Evolutionary conservation across 2,329 filamentous ascomycete genomes (phyloP), one percentile per base, ranked within the genome.

Genomic region (Podosphaera aphanis): DNA sequence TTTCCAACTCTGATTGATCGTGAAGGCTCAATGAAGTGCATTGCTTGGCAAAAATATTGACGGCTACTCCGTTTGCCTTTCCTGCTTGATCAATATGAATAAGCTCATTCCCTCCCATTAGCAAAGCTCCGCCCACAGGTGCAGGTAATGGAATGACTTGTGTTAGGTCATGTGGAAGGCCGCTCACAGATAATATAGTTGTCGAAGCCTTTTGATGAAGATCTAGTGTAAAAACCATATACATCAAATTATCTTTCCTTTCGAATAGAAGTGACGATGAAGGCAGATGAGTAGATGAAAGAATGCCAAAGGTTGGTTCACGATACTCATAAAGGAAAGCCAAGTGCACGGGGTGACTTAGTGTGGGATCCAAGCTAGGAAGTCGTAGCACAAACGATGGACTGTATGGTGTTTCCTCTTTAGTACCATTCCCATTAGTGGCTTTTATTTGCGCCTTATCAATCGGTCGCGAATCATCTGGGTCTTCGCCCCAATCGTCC

Each of bases 51-150:
- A 93, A 92, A 29, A 83, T 73, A 57, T 98, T 98, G 51, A 98
- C 83, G 3, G 81, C 88, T 48, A 95, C 80, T 2, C 85, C 88
- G 56, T 84, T 93, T 11, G 85, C 74, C 61, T 93, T 94, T 25
- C 90, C 90, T 10, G 84, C 84, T 66, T 98, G 90, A 57, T 95
- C 88, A 52, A 98, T 77, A 60, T 98, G 90, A 49, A 98, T 82
- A 50, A 98, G 63, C 58, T 94, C 85, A 58, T 98, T 95, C 42
- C 73, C 70, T 23, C 90, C 92, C 18, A 95, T 65, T 15, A 98
- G 69, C 15, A 98, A 66, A 33, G 85, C 83, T 38, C 90, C 90
- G 20, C 90, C 90, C 36, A 95, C 78, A 1, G 88, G 88, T 5
- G 80, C 70, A 3, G 86, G 83, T 2, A 98, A 65, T 6, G 90